phyloP scores from a whole-genome alignment of 2,329 filamentous ascomycete species.

The Pseudogymnoascus sp. region DNA sequence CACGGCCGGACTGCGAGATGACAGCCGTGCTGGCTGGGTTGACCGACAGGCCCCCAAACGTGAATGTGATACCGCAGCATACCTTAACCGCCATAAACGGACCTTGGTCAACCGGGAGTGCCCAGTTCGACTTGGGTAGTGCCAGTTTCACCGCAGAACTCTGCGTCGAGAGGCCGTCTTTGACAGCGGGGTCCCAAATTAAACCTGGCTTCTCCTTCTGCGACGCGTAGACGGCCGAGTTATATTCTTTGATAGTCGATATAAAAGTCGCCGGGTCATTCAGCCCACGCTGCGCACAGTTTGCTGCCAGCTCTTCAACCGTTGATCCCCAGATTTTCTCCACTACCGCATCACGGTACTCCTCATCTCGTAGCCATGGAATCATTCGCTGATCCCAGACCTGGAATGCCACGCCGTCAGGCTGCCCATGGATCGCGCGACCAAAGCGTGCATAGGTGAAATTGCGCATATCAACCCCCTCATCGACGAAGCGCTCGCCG shows the following conservation, averaged over 20 bases:
- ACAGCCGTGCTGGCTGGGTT: slow-evolving; percentile 30
- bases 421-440: slow-evolving; percentile 52
- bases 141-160: slow-evolving; percentile 36
- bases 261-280: slow-evolving; percentile 40
- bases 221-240: slow-evolving; percentile 45
- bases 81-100: slow-evolving; percentile 60
- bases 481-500: slow-evolving; percentile 58
- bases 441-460: slow-evolving; percentile 63
- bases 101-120: slow-evolving; percentile 45
- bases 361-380: slow-evolving; percentile 50
- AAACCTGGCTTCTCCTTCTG: slow-evolving; percentile 36
- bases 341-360: slow-evolving; percentile 53
- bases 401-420: slow-evolving; percentile 53
- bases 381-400: slow-evolving; percentile 51
- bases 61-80: slow-evolving; percentile 60
- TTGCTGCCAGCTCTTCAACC: slow-evolving; percentile 48
- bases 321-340: slow-evolving; percentile 24
- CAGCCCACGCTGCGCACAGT: slow-evolving; percentile 42
- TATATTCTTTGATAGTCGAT: slow-evolving; percentile 47
- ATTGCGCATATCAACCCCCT: slow-evolving; percentile 57
- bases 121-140: slow-evolving; percentile 60
- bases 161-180: slow-evolving; percentile 55
- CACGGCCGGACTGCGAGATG: slow-evolving; percentile 37
- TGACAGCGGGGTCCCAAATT: slow-evolving; percentile 52
- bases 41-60: slow-evolving; percentile 52